A percentile compares a stretch with the other conserved stretches of the same genome.
These are phyloP conservation scores for Vigna nakashimae DNA, from an alignment of 306 rosid genomes.

Conservation along the genomic window DNA sequence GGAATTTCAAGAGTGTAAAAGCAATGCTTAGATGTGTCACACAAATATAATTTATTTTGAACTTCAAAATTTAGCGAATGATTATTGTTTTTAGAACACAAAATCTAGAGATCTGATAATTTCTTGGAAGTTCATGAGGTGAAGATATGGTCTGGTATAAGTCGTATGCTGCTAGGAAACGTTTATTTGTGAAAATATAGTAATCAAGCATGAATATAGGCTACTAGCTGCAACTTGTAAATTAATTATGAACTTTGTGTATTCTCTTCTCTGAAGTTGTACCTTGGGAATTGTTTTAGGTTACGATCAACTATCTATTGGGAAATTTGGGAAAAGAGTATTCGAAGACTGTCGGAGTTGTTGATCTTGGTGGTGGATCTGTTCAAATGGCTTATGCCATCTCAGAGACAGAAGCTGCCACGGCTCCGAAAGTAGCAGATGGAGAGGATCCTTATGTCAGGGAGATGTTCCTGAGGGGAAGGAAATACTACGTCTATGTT, in stretches of 20 bases:
- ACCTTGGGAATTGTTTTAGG: conserved; percentile 61
- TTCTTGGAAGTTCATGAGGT: conserved; percentile 28
- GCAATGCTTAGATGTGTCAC: conserved; percentile 32
- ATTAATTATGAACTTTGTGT: conserved; percentile 33
- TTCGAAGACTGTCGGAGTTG: conserved; percentile 89
- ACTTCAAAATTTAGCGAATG: conserved; percentile 4
- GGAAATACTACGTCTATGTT: conserved; percentile 82
- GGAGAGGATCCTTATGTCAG: conserved; percentile 75
- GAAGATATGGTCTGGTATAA: conserved; percentile 17
- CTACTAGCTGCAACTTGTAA: conserved; percentile 15
- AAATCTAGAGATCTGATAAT: conserved; percentile 22
- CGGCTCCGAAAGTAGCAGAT: conserved; percentile 66
- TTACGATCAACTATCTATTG: conserved; percentile 88
- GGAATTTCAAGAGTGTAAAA: conserved; percentile 13
- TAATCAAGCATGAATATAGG: conserved; percentile 24
- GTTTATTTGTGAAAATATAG: conserved; percentile 16
- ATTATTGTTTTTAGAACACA: neutral
- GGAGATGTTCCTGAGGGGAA: conserved; percentile 87
- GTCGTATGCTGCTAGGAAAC: neutral
- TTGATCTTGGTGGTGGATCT: conserved; percentile 99
- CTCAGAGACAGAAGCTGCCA: conserved; percentile 76
- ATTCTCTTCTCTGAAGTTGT: conserved; percentile 36
- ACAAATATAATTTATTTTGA: conserved; percentile 12
- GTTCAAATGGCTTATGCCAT: conserved; percentile 99
- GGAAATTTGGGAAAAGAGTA: conserved; percentile 90